A percentile compares a stretch with the other conserved stretches of the same genome.
These are phyloP conservation scores for Corchorus capsularis DNA, from an alignment of 345 rosid genomes.

Conservation along the genomic window DNA sequence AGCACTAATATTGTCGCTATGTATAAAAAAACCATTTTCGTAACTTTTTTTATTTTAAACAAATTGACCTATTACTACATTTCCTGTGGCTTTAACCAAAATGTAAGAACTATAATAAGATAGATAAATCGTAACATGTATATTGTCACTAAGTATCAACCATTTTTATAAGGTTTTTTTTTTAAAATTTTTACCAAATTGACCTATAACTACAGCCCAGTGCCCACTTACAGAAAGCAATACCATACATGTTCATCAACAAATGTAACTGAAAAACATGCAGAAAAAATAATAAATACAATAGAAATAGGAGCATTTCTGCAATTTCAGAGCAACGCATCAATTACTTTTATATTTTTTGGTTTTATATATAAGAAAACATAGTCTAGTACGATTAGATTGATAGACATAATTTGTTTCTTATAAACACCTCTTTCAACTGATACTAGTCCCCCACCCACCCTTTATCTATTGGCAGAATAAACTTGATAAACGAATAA, in stretches of 20 bases:
- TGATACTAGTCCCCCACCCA: not conserved
- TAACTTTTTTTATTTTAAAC: too few species aligned
- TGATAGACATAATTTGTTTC: not conserved
- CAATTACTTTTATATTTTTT: not conserved
- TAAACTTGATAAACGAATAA: not conserved
- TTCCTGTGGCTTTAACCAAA: too few species aligned
- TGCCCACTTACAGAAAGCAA: not conserved
- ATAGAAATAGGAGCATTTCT: slow-evolving; percentile 6
- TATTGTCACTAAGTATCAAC: not conserved
- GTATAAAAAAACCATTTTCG: too few species aligned
- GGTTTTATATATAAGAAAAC: not conserved
- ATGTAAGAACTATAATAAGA: too few species aligned
- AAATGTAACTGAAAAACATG: not conserved
- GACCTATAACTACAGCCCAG: not conserved
- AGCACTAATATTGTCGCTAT: too few species aligned
- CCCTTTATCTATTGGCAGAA: not conserved
- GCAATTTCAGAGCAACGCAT: not conserved
- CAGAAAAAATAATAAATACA: not conserved
- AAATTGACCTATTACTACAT: too few species aligned
- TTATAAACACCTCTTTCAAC: not conserved
- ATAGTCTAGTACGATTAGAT: not conserved
- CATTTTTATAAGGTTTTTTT: not conserved
- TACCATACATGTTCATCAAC: not conserved
- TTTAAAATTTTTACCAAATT: not conserved
- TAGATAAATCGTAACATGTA: too few species aligned